Percentiles rank a stretch among this genome's conserved stretches.
Evolutionary conservation across 2,329 filamentous ascomycete genomes (phyloP).

Genomic region (Chlorencoelia australis): DNA sequence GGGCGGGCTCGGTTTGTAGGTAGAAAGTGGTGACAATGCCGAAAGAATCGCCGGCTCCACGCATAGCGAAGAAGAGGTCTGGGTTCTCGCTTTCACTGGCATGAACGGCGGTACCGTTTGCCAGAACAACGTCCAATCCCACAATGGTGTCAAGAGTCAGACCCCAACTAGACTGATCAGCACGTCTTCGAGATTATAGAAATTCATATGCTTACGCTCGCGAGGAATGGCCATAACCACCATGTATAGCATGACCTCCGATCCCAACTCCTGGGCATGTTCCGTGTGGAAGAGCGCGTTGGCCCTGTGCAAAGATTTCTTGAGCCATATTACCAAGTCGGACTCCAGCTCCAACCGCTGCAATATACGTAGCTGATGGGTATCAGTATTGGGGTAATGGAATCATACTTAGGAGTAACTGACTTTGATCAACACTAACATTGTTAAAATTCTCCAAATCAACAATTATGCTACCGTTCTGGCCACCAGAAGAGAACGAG

Average conservation of each 20-base stretch:
- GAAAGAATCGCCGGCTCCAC: conserved; percentile 29
- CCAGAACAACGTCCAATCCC: conserved; percentile 37
- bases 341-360: conserved; percentile 31
- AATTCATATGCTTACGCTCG: too few species aligned
- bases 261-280: conserved; percentile 37
- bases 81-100: conserved; percentile 18
- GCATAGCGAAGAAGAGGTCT: conserved; percentile 27
- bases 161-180: conserved; percentile 36
- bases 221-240: conserved; percentile 34
- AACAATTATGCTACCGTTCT: conserved; percentile 41
- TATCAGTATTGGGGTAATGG: neutral
- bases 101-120: conserved; percentile 23
- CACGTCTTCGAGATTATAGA: too few species aligned
- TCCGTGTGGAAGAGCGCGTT: conserved; percentile 33
- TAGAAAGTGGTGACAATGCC: conserved; percentile 27
- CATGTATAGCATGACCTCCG: conserved; percentile 37
- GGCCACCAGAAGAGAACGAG: conserved; percentile 36
- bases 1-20: conserved; percentile 28
- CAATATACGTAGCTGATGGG: conserved; percentile 11
- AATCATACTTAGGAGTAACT: conserved; percentile 1
- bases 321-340: conserved; percentile 35
- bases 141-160: conserved; percentile 40
- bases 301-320: conserved; percentile 27
- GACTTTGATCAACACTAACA: conserved; percentile 38
- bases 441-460: conserved; percentile 43